A percentile compares a stretch with the other conserved stretches of the same genome.
These are phyloP conservation scores for Corymbia calophylla DNA, from an alignment of 441 rosid genomes.

Conservation along the genomic window DNA sequence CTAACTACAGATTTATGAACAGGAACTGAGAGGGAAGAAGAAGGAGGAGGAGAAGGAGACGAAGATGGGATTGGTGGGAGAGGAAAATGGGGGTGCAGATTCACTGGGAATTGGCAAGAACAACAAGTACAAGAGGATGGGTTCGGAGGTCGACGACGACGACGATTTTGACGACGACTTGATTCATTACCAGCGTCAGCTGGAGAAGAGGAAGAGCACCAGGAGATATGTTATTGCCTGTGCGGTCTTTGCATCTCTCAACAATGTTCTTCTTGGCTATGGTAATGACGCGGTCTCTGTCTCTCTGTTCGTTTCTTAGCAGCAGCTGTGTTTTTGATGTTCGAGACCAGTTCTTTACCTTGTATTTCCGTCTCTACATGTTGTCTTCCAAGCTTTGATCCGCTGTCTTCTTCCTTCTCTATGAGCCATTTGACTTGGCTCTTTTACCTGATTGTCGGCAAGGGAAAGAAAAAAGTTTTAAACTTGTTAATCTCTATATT, in stretches of 20 bases:
- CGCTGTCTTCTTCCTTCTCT: not conserved
- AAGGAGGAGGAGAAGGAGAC: not conserved
- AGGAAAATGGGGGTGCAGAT: conserved; percentile 38
- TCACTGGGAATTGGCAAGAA: conserved; percentile 44
- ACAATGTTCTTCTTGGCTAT: conserved; percentile 88
- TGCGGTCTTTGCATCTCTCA: conserved; percentile 78
- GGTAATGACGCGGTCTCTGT: conserved; percentile 25
- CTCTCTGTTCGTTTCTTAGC: not conserved
- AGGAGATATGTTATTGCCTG: conserved; percentile 71
- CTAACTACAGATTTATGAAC: not conserved
- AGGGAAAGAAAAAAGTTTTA: not conserved
- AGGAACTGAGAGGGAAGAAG: not conserved
- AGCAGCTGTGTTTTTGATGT: not conserved
- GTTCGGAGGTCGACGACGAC: conserved; percentile 38
- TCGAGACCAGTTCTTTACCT: not conserved
- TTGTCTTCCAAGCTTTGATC: not conserved
- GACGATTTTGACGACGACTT: conserved; percentile 18
- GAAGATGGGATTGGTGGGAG: conserved; percentile 48
- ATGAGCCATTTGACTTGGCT: not conserved
- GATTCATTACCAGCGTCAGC: conserved; percentile 13
- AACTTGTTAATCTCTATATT: not conserved
- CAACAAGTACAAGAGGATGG: conserved; percentile 75
- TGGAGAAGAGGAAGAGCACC: conserved; percentile 29
- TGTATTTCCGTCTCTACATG: not conserved
- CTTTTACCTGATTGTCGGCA: not conserved